phyloP scores from a whole-genome alignment of 345 rosid genomes.

The Bruguiera sexangula region DNA sequence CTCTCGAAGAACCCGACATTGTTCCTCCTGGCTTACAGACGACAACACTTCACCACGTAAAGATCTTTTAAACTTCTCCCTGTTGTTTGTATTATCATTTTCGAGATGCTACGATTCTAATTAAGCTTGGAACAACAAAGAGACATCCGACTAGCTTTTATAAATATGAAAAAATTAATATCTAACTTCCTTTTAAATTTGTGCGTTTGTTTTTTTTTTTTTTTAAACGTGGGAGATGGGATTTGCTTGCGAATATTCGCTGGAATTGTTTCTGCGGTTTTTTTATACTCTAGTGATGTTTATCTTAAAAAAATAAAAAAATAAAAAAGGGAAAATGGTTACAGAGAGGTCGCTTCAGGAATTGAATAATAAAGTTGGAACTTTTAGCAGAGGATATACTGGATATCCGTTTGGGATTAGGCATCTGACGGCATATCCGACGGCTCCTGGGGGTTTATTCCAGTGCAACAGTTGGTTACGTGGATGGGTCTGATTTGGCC shows the following conservation, averaged over 20 bases:
- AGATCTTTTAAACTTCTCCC: background rate
- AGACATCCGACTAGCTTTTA: background rate
- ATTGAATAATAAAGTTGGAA: background rate
- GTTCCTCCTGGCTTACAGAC: background rate
- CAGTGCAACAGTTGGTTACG: background rate
- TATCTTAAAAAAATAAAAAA: too few relatives aligned
- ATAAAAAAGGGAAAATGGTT: background rate
- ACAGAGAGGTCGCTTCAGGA: background rate
- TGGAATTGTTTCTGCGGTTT: background rate
- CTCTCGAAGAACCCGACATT: conserved; percentile 37
- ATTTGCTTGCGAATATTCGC: conserved; percentile 39
- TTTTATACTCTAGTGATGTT: background rate
- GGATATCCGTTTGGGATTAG: conserved; percentile 5
- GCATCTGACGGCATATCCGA: conserved; percentile 40
- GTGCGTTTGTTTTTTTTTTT: background rate
- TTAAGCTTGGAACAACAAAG: background rate
- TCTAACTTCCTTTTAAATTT: too few relatives aligned
- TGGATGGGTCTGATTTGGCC: background rate
- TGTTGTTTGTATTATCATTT: background rate
- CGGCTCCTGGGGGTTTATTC: conserved; percentile 35
- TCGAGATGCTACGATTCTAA: background rate
- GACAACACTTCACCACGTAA: background rate
- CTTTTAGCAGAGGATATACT: conserved; percentile 28
- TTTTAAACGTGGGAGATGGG: background rate
- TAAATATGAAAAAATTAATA: background rate